Conservation (phyloP, 306 rosid genomes). For the Mimosa bimucronata region DNA sequence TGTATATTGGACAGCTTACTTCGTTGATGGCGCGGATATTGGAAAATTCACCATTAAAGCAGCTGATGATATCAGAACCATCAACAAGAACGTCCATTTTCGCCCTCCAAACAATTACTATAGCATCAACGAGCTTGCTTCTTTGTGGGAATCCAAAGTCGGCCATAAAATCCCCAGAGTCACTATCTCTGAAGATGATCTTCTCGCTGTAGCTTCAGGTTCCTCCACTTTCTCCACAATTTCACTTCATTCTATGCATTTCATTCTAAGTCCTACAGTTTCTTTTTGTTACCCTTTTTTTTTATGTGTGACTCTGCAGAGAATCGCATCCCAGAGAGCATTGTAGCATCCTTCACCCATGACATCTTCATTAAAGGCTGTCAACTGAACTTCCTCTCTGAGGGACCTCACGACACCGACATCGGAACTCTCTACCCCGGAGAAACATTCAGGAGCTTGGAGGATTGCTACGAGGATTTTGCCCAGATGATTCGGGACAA, state of each 20-base stretch:
- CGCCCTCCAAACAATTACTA: slow-evolving; percentile 58
- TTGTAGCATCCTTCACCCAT: slow-evolving; percentile 82
- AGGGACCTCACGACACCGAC: slow-evolving; percentile 53
- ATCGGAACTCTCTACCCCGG: slow-evolving; percentile 51
- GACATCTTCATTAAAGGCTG: slow-evolving; percentile 80
- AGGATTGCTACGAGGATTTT: slow-evolving; percentile 66
- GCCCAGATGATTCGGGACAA: slow-evolving; percentile 27
- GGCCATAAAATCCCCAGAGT: slow-evolving; percentile 65
- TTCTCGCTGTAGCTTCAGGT: slow-evolving; percentile 67
- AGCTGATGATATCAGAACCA: slow-evolving; percentile 51
- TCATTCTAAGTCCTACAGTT: background rate
- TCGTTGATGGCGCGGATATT: slow-evolving; percentile 65
- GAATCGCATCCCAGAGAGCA: slow-evolving; percentile 57
- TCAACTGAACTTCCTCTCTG: slow-evolving; percentile 49
- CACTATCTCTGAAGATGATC: slow-evolving; percentile 55
- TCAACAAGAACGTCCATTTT: slow-evolving; percentile 66
- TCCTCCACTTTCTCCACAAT: background rate
- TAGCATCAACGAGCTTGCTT: slow-evolving; percentile 61
- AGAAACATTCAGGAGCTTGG: slow-evolving; percentile 59
- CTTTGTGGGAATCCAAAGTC: slow-evolving; percentile 70
- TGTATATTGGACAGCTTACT: slow-evolving; percentile 54
- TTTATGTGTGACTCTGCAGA: slow-evolving; percentile 40
- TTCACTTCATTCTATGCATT: too few species aligned
- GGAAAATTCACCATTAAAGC: slow-evolving; percentile 64
- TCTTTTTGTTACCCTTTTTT: background rate